Conservation (phyloP, 805 yeast species). For the Nakazawaea laoshanensis region DNA sequence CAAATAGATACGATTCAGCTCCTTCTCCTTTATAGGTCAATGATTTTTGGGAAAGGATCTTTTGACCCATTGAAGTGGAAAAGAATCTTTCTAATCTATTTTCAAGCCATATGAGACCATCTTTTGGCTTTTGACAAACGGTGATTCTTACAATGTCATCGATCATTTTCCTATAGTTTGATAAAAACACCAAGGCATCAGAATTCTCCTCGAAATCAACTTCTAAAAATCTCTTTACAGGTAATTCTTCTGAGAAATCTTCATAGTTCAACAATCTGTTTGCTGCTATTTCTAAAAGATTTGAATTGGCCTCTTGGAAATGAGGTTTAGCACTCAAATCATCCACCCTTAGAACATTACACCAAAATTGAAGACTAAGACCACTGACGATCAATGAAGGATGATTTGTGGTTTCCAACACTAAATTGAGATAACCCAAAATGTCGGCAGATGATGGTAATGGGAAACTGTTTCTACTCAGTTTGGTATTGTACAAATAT, state of each 20-base stretch:
- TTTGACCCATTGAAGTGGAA: conserved; percentile 57
- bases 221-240: conserved; percentile 60
- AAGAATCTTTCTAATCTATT: conserved; percentile 65
- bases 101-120: conserved; percentile 77
- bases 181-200: conserved; percentile 68
- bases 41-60: conserved; percentile 46
- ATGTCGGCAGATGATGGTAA: conserved; percentile 43
- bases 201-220: conserved; percentile 84
- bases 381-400: conserved; percentile 88
- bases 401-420: conserved; percentile 73
- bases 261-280: conserved; percentile 70
- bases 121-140: conserved; percentile 78
- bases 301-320: conserved; percentile 51
- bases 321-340: conserved; percentile 52
- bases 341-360: conserved; percentile 76
- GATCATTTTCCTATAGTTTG: conserved; percentile 72
- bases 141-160: conserved; percentile 88
- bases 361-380: conserved; percentile 89
- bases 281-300: conserved; percentile 67
- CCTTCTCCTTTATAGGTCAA: conserved; percentile 48
- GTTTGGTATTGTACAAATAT: conserved; percentile 38
- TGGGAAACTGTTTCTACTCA: conserved; percentile 7
- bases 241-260: conserved; percentile 55
- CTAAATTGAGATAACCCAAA: conserved; percentile 60
- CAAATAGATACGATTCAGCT: conserved; percentile 63